Evolutionary conservation across 2,329 filamentous ascomycete genomes (phyloP).

Genomic region (Sporothrix euskadiensis): DNA sequence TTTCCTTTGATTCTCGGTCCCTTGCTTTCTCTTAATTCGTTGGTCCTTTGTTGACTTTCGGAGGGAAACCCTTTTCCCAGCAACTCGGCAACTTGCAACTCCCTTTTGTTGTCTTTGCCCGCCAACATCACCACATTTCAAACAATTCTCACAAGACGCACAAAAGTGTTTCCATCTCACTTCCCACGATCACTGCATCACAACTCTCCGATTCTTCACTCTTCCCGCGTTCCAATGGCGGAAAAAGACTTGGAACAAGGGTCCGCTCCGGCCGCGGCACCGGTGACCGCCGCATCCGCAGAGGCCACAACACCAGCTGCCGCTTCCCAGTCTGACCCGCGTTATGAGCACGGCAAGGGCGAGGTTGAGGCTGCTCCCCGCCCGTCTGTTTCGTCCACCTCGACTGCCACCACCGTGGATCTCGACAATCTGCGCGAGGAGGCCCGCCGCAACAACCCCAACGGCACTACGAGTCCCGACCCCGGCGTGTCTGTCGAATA

Average conservation of each 20-base stretch:
- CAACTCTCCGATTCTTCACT: background rate
- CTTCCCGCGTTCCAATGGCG: constrained; percentile 27
- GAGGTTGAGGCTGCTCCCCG: constrained; percentile 32
- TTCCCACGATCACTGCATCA: background rate
- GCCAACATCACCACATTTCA: constrained; percentile 9
- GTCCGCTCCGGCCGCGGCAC: background rate
- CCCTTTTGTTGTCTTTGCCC: background rate
- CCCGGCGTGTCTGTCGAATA: constrained; percentile 63
- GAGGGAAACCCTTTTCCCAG: background rate
- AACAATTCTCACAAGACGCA: background rate
- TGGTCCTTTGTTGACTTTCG: constrained; percentile 13
- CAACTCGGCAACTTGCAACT: background rate
- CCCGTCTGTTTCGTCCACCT: constrained; percentile 31
- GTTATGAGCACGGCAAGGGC: constrained; percentile 28
- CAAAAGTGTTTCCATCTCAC: background rate
- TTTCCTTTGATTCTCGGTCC: background rate
- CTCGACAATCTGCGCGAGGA: constrained; percentile 46
- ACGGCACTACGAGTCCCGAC: constrained; percentile 46
- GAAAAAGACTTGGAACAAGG: constrained; percentile 34
- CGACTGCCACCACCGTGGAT: constrained; percentile 36
- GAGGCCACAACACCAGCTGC: constrained; percentile 7
- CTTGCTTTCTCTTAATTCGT: background rate
- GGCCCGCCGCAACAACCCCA: constrained; percentile 50
- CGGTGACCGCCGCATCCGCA: background rate
- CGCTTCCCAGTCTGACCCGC: constrained; percentile 8